Evolutionary conservation across 2,329 filamentous ascomycete species (phyloP).

Genomic region (Penicillium brevicompactum): DNA sequence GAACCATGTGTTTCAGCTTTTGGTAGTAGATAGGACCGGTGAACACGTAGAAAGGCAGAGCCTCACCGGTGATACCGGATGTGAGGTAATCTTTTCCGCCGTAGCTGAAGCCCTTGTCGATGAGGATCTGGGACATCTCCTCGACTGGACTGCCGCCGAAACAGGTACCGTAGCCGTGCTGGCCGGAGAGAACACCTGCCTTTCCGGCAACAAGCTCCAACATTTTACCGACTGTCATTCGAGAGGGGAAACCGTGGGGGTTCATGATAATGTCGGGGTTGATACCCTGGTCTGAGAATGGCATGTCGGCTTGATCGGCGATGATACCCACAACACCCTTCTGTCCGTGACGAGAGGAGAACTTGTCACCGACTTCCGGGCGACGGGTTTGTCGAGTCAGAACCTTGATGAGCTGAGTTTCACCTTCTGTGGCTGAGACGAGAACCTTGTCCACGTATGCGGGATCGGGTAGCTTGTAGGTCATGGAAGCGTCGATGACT

Average conservation of each 20-base stretch:
- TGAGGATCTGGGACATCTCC: constrained; percentile 82
- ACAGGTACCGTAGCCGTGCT: constrained; percentile 84
- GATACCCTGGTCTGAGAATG: constrained; percentile 87
- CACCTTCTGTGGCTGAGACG: constrained; percentile 84
- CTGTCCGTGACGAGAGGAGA: constrained; percentile 96
- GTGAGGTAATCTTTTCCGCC: constrained; percentile 97
- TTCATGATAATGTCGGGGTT: constrained; percentile 99
- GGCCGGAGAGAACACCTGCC: constrained; percentile 81
- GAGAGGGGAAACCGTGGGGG: constrained; percentile 97
- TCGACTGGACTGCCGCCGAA: constrained; percentile 84
- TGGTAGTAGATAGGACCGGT: constrained; percentile 99
- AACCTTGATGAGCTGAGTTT: constrained; percentile 86
- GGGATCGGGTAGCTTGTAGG: constrained; percentile 81
- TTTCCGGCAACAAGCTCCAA: constrained; percentile 94
- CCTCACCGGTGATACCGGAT: constrained; percentile 90
- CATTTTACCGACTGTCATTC: constrained; percentile 99
- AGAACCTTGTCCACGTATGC: constrained; percentile 96
- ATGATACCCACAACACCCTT: constrained; percentile 98
- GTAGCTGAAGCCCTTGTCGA: constrained; percentile 91
- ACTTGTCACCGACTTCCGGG: constrained; percentile 96
- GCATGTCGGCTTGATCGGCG: constrained; percentile 94
- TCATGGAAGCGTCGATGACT: constrained; percentile 48
- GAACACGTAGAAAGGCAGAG: constrained; percentile 94
- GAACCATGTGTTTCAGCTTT: constrained; percentile 99
- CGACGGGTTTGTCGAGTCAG: constrained; percentile 94